A percentile compares a stretch with the other conserved stretches of the same genome.
Conservation (phyloP, 495 filamentous ascomycete species). For the Penicillium samsonianum region DNA sequence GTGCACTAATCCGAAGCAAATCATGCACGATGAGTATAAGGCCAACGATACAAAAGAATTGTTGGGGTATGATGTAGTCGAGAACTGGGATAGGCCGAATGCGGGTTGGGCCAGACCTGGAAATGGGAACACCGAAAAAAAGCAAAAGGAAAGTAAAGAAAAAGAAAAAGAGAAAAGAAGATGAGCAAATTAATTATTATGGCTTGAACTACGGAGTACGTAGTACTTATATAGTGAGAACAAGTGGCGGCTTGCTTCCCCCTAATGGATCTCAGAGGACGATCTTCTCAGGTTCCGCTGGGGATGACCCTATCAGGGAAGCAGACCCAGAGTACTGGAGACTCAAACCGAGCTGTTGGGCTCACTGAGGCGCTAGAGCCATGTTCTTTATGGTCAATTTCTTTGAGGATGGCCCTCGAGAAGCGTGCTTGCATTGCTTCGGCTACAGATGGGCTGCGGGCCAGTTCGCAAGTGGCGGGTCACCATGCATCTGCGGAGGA, state of each 20-base stretch:
- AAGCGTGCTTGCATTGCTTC: slow-evolving; percentile 20
- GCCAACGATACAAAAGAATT: slow-evolving; percentile 2
- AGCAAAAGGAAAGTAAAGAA: slow-evolving; percentile 8
- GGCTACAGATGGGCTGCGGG: slow-evolving; percentile 26
- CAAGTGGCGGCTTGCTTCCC: background rate
- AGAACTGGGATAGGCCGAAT: slow-evolving; percentile 29
- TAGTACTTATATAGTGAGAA: slow-evolving; percentile 12
- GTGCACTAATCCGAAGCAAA: background rate
- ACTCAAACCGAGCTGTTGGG: slow-evolving; percentile 6
- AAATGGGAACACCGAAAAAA: slow-evolving; percentile 19
- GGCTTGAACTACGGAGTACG: background rate
- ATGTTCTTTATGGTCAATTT: slow-evolving; percentile 15
- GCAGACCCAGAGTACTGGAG: slow-evolving; percentile 8
- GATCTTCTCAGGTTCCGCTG: slow-evolving; percentile 3
- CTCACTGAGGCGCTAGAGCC: slow-evolving; percentile 1
- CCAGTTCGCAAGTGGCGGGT: slow-evolving; percentile 46
- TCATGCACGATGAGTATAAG: slow-evolving; percentile 1
- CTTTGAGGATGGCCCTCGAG: slow-evolving; percentile 10
- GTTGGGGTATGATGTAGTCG: slow-evolving; percentile 26
- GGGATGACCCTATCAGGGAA: background rate
- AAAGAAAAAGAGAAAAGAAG: slow-evolving; percentile 3
- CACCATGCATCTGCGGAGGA: slow-evolving; percentile 37
- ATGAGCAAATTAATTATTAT: background rate
- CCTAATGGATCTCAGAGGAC: slow-evolving; percentile 8
- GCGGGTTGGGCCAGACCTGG: slow-evolving; percentile 20